These are phyloP conservation scores for Lagenidium sp. DNA, from an alignment of 352 stramenopile genomes.

Conservation along the genomic window DNA sequence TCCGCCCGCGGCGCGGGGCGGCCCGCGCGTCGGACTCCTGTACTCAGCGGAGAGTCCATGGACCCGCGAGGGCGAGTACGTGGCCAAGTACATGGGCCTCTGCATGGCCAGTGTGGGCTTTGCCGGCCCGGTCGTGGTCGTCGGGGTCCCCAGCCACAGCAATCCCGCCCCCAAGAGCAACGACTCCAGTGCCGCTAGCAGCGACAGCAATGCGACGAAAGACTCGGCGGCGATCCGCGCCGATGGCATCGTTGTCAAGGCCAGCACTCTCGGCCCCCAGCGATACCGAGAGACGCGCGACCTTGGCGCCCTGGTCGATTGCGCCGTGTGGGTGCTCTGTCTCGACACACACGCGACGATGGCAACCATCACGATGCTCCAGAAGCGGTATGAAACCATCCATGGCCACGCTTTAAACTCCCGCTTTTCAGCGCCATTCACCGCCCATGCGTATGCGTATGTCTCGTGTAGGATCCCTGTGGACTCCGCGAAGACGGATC, in stretches of 20 bases:
- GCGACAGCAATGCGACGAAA: background rate
- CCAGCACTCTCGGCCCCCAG: conserved; percentile 7
- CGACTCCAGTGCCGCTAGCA: background rate
- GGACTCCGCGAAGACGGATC: conserved; percentile 11
- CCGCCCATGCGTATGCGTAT: background rate
- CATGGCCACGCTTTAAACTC: too few species aligned
- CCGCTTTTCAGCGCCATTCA: too few species aligned
- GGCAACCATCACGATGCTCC: conserved; percentile 25
- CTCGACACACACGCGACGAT: conserved; percentile 36
- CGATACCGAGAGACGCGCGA: conserved; percentile 35
- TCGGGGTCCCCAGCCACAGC: conserved; percentile 22
- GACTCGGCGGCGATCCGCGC: conserved; percentile 22
- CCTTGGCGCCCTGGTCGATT: conserved; percentile 27
- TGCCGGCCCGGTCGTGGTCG: conserved; percentile 30
- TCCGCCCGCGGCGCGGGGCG: conserved; percentile 1
- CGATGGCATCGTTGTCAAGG: conserved; percentile 35
- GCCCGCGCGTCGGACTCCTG: conserved; percentile 37
- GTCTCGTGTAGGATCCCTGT: background rate
- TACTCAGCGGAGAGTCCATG: conserved; percentile 35
- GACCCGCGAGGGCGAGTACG: conserved; percentile 44
- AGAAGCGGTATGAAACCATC: too few species aligned
- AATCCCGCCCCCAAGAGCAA: background rate
- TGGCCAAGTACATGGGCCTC: conserved; percentile 55
- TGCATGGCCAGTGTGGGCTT: conserved; percentile 37
- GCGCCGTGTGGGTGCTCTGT: conserved; percentile 52